phyloP scores from a whole-genome alignment of 768 basidiomycete genomes.

The Lactarius hengduanensis region DNA sequence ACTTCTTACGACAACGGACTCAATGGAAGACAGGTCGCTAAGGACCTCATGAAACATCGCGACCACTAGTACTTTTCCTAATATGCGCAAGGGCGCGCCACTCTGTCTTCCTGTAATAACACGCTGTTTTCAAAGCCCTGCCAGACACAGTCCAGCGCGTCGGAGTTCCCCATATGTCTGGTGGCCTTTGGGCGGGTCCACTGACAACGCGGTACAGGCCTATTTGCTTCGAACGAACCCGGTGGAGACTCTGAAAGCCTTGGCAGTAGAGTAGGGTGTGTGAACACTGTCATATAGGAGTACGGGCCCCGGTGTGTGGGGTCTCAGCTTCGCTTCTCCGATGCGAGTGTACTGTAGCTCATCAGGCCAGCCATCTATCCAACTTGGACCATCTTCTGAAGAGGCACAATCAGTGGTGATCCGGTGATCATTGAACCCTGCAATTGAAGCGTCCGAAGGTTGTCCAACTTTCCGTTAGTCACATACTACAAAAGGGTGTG shows the following conservation, averaged over 20 bases:
- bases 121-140: too few relatives aligned
- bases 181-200: too few relatives aligned
- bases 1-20: too few relatives aligned
- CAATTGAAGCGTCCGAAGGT: background rate
- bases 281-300: too few relatives aligned
- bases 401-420: slow-evolving; percentile 1
- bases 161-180: slow-evolving; percentile 31
- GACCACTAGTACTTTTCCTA: slow-evolving; percentile 33
- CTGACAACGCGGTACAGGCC: too few relatives aligned
- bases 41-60: slow-evolving; percentile 1
- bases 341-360: too few relatives aligned
- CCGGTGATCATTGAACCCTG: background rate
- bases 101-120: slow-evolving; percentile 30
- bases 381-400: background rate
- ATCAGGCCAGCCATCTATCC: background rate
- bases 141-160: slow-evolving; percentile 8
- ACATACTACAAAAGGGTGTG: background rate
- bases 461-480: background rate
- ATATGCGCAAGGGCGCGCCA: slow-evolving; percentile 30
- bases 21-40: too few relatives aligned
- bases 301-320: too few relatives aligned
- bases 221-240: too few relatives aligned
- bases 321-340: background rate
- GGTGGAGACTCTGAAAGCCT: too few relatives aligned
- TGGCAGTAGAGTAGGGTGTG: too few relatives aligned